These are phyloP conservation scores for Phylloporus sp. DNA, from an alignment of 768 basidiomycete species.

Conservation along the genomic window DNA sequence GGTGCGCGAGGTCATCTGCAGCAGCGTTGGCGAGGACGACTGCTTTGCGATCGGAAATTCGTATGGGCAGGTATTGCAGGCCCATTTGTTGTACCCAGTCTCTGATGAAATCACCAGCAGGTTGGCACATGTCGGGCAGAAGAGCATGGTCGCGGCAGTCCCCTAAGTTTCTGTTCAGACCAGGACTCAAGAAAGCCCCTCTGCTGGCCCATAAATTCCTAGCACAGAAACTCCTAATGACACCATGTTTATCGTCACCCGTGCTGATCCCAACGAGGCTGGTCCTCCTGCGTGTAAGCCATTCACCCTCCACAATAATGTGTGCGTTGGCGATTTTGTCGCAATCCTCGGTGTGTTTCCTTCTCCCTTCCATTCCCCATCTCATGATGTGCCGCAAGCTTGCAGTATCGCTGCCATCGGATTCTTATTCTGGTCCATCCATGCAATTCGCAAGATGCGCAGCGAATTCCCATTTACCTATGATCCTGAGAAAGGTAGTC, in stretches of 20 bases:
- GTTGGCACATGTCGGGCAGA: slow-evolving; percentile 94
- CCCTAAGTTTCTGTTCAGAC: not conserved
- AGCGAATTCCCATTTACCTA: slow-evolving; percentile 7
- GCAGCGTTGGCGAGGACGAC: not conserved
- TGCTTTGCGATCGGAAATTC: slow-evolving; percentile 54
- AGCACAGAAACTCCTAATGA: not conserved
- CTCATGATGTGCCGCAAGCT: slow-evolving; percentile 4
- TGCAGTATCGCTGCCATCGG: slow-evolving; percentile 19
- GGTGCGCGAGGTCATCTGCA: slow-evolving; percentile 87
- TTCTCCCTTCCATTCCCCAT: not conserved
- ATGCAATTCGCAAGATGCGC: slow-evolving; percentile 20
- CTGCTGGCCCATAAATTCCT: not conserved
- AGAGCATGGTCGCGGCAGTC: slow-evolving; percentile 56
- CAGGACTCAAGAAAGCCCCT: not conserved
- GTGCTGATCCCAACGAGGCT: not conserved
- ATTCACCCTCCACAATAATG: slow-evolving; percentile 4
- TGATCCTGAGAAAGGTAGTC: not conserved
- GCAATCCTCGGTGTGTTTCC: slow-evolving; percentile 20
- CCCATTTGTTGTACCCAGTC: slow-evolving; percentile 87
- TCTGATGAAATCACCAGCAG: slow-evolving; percentile 74
- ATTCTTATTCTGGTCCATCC: slow-evolving; percentile 19
- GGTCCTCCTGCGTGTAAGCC: slow-evolving; percentile 8
- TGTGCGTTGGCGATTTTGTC: slow-evolving; percentile 24
- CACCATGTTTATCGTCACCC: slow-evolving; percentile 4
- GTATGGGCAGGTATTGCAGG: slow-evolving; percentile 91